Evolutionary conservation across 2,329 filamentous ascomycete species (phyloP).

Genomic region (Emmonsiellopsis sp.): DNA sequence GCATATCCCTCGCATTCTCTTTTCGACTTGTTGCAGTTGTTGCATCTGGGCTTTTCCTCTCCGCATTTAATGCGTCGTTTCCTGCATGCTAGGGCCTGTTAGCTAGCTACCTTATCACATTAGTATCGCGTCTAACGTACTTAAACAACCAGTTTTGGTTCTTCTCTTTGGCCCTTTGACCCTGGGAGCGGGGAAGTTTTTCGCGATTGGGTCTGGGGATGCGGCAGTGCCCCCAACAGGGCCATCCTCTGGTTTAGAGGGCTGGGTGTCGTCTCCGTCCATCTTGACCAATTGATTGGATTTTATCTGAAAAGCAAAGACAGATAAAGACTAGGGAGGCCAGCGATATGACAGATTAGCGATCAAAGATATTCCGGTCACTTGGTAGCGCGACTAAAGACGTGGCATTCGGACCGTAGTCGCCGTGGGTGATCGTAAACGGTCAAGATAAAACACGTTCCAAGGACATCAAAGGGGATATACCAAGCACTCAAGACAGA

Average conservation of each 20-base stretch:
- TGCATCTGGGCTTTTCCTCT: slow-evolving; percentile 54
- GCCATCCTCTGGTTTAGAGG: not conserved
- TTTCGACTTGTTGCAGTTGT: slow-evolving; percentile 38
- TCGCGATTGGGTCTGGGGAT: slow-evolving; percentile 9
- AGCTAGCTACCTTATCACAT: slow-evolving; percentile 1
- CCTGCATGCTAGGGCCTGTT: slow-evolving; percentile 59
- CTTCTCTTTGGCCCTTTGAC: slow-evolving; percentile 46
- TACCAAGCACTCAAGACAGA: no score
- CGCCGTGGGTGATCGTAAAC: no score
- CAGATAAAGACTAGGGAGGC: not conserved
- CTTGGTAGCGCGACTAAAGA: no score
- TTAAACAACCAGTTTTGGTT: slow-evolving; percentile 88
- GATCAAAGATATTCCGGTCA: not conserved
- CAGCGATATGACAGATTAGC: not conserved
- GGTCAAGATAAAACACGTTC: no score
- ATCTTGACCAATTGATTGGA: not conserved
- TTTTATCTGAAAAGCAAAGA: not conserved
- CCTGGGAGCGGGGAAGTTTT: slow-evolving; percentile 16
- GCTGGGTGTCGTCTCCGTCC: not conserved
- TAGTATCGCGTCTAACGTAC: slow-evolving; percentile 41
- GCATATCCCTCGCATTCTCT: slow-evolving; percentile 36
- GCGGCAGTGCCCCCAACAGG: not conserved
- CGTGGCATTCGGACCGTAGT: no score
- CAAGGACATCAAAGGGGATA: no score
- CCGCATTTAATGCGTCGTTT: slow-evolving; percentile 96